Percentiles rank a stretch among this genome's conserved stretches.
Conservation (phyloP, 257 asterid species). For the Lavandula angustifolia region DNA sequence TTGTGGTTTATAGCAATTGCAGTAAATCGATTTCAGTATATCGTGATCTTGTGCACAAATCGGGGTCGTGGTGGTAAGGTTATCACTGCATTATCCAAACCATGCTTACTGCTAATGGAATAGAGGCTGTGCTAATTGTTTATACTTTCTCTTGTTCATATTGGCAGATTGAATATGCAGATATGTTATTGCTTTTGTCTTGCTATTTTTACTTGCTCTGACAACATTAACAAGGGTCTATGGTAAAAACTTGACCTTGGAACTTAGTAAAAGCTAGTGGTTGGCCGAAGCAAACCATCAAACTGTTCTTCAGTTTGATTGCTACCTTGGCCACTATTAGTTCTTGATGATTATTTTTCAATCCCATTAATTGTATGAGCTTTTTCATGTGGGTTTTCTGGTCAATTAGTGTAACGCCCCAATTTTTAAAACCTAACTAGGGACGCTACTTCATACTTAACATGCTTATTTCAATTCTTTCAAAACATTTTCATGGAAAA, state of each 20-base stretch:
- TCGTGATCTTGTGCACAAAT: no score
- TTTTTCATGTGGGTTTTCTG: background rate
- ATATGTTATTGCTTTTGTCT: background rate
- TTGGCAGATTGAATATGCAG: background rate
- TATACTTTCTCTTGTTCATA: background rate
- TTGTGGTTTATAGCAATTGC: no score
- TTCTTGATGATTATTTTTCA: slow-evolving; percentile 11
- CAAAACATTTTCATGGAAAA: no score
- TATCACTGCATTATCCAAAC: background rate
- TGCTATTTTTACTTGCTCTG: background rate
- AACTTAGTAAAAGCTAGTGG: no score
- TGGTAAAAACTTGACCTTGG: background rate
- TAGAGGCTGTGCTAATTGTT: no score
- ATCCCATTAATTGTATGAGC: background rate
- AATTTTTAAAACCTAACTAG: no score
- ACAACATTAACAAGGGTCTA: background rate
- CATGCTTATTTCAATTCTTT: no score
- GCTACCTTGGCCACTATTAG: background rate
- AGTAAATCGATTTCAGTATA: no score
- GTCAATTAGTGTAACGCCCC: no score
- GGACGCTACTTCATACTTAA: no score
- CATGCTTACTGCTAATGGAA: background rate
- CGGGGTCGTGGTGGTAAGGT: no score
- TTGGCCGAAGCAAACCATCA: background rate
- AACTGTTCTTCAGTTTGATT: background rate